phyloP scores from a whole-genome alignment of 148 eudicot genomes.

The Polygonum maritimum region DNA sequence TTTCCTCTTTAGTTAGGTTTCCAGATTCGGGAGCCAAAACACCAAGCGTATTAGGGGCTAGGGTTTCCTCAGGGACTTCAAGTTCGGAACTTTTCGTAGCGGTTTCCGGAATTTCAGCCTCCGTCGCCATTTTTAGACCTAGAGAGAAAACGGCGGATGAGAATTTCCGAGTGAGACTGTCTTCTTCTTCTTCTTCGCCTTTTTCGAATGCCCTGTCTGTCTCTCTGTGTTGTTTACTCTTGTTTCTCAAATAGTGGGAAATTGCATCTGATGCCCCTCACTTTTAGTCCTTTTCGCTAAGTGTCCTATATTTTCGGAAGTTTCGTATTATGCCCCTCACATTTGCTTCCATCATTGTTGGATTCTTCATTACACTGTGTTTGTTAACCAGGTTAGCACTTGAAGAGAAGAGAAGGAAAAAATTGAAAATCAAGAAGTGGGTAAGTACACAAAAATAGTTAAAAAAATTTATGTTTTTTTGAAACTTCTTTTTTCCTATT shows the following conservation, averaged over 20 bases:
- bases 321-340: no score
- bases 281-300: no score
- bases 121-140: constrained; percentile 15
- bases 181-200: neutral
- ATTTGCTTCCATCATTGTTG: no score
- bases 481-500: no score
- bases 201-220: neutral
- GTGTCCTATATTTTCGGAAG: no score
- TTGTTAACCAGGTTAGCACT: no score
- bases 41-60: neutral
- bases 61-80: constrained; percentile 15
- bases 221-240: neutral
- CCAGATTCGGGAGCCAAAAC: neutral
- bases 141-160: neutral
- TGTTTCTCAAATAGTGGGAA: neutral
- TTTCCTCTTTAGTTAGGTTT: constrained; percentile 6
- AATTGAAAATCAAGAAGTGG: no score
- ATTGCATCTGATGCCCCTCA: no score
- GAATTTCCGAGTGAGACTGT: neutral
- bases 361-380: no score
- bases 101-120: neutral
- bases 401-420: no score
- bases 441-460: no score
- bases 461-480: no score
- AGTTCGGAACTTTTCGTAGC: neutral